Percentiles rank a stretch among this genome's conserved stretches.
These are phyloP conservation scores for Phialemonium atrogriseum DNA, from an alignment of 2,329 filamentous ascomycete genomes.

Conservation along the genomic window DNA sequence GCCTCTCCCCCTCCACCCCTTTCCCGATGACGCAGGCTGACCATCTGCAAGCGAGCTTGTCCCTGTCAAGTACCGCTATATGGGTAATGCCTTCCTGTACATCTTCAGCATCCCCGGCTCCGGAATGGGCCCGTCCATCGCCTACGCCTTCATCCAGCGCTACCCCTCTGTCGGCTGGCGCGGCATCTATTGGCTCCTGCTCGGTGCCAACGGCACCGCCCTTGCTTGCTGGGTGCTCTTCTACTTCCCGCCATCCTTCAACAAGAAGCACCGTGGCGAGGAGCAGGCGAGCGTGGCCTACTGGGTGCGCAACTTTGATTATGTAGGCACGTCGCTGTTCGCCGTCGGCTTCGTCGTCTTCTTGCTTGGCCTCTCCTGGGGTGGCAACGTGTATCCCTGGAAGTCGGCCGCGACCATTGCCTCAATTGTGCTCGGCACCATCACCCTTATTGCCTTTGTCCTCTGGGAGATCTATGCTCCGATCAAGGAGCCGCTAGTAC, in stretches of 20 bases:
- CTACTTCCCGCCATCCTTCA: slow-evolving; percentile 12
- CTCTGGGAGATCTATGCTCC: slow-evolving; percentile 23
- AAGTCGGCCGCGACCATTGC: slow-evolving; percentile 24
- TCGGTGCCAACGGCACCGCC: slow-evolving; percentile 10
- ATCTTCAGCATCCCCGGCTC: slow-evolving; percentile 9
- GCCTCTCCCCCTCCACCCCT: no score
- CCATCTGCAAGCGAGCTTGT: slow-evolving; percentile 8
- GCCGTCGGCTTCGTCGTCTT: slow-evolving; percentile 37
- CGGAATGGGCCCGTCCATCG: slow-evolving; percentile 9
- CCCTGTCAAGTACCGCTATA: slow-evolving; percentile 11
- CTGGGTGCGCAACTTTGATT: slow-evolving; percentile 29
- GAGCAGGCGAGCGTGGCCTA: slow-evolving; percentile 3
- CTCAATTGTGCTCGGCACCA: slow-evolving; percentile 9
- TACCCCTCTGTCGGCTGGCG: slow-evolving; percentile 11
- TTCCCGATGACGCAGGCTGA: not conserved
- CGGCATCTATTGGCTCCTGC: slow-evolving; percentile 10
- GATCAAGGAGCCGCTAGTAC: slow-evolving; percentile 23
- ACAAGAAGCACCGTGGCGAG: slow-evolving; percentile 9
- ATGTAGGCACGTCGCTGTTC: slow-evolving; percentile 37
- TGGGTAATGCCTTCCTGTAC: slow-evolving; percentile 8
- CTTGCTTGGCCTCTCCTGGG: slow-evolving; percentile 41
- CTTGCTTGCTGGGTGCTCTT: slow-evolving; percentile 8
- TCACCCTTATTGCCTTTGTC: slow-evolving; percentile 10
- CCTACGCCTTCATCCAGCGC: slow-evolving; percentile 8
- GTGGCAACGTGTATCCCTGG: slow-evolving; percentile 24